phyloP scores from a whole-genome alignment of 306 rosid genomes.

The Malus fusca region DNA sequence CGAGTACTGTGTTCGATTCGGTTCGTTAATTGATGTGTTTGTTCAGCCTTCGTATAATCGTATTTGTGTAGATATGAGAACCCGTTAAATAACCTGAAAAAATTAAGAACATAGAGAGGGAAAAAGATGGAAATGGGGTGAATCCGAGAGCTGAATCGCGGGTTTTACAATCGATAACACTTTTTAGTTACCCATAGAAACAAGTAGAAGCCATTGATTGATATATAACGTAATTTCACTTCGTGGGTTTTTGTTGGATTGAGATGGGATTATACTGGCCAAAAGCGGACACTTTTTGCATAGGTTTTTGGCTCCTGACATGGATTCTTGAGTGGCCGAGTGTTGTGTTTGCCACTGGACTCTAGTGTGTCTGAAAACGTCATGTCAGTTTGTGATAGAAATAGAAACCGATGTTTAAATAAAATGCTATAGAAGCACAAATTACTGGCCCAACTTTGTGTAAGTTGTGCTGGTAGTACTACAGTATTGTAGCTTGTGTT shows the following conservation, averaged over 20 bases:
- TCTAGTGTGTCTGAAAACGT: not conserved
- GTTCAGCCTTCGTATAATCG: not conserved
- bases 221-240: not conserved
- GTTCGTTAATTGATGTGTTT: not conserved
- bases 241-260: not conserved
- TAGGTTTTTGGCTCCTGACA: not conserved
- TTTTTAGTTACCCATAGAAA: not conserved
- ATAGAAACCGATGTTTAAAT: not conserved
- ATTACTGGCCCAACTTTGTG: not conserved
- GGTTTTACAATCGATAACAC: not conserved
- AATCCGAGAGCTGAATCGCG: not conserved
- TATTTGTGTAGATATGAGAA: not conserved
- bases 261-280: not conserved
- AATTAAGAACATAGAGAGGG: not conserved
- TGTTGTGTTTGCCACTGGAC: not conserved
- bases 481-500: not conserved
- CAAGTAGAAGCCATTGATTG: not conserved
- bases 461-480: not conserved
- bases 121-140: not conserved
- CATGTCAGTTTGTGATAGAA: not conserved
- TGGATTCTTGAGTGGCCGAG: not conserved
- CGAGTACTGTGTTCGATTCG: slow-evolving; percentile 13
- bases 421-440: not conserved
- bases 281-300: too few relatives aligned
- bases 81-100: not conserved